Evolutionary conservation across 305 asterid genomes (phyloP), one percentile per base, ranked within the genome.

Genomic region (Fraxinus dipetala): DNA sequence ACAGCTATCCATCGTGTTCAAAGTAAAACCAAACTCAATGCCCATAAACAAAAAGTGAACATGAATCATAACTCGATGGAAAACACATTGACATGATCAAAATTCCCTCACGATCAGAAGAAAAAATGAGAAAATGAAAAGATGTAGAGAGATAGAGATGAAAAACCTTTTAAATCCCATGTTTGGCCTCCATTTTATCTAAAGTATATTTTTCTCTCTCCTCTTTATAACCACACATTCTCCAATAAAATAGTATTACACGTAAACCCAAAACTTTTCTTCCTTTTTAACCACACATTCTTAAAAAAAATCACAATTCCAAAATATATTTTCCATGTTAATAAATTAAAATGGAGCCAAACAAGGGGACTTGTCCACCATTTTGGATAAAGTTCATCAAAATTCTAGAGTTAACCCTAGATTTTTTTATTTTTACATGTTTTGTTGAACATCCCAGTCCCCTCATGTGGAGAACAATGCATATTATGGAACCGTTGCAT

Each of bases 1-100:
- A 90, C 90, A 83, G 97, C 98, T 95, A 40, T 32, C 70, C 2
- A 74, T 35, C 77, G 77, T 36, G 72, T 6, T 28, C 35, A 70
- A 36, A 79, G 56, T 59, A 18, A 56, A 16, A 20, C 38, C 67
- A 80, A 59, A 85, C 67, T 69, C 82, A 78, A 79, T 34, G 18
- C 1, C 35, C 81, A 51, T 75, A 70, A 73, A 63, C 45, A 34
- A 28, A 65, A 72, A n/a, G 6, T 77, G 54, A 72, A 59, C 76
- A 78, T 16, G 31, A 72, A 48, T 35, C 45, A 69, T 34, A 70
- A 69, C 40, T 6, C 13, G 69, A 73, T 38, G 20, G 73, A n/a
- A 36, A 79, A 31, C 13, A 26, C 26, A 16, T 8, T 45, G 13
- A 14, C 7, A 30, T 1, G 61, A 69, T 70, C 28, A 14, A 31